These are phyloP conservation scores for Leccinum fallax DNA, from an alignment of 1,284 basidiomycete genomes.

Conservation along the genomic window DNA sequence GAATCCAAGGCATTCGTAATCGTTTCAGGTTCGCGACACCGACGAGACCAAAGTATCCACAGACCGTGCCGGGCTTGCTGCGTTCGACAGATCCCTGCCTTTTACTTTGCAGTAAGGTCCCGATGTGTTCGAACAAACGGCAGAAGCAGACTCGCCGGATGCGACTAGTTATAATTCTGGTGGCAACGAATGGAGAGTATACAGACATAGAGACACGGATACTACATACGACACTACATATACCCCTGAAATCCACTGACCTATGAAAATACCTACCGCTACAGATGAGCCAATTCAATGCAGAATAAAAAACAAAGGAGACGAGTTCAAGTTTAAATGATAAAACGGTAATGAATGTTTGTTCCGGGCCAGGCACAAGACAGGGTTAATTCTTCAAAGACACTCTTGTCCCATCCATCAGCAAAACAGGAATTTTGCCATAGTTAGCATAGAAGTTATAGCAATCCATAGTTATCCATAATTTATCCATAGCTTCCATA, in stretches of 20 bases:
- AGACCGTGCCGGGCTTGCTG: neutral
- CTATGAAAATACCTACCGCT: neutral
- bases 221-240: neutral
- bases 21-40: neutral
- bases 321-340: neutral
- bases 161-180: neutral
- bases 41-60: neutral
- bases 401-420: conserved; percentile 6
- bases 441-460: too few relatives aligned
- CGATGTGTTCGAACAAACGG: neutral
- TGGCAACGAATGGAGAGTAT: neutral
- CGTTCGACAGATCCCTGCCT: neutral
- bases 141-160: neutral
- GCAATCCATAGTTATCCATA: too few relatives aligned
- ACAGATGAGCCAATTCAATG: neutral
- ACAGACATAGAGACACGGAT: neutral
- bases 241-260: neutral
- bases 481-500: too few relatives aligned
- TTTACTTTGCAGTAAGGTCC: neutral
- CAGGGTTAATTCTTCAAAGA: neutral
- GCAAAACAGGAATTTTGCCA: too few relatives aligned
- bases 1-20: neutral
- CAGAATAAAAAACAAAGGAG: neutral
- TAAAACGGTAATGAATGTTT: neutral
- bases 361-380: neutral